A percentile compares a stretch with the other conserved stretches of the same genome.
phyloP scores from a whole-genome alignment of 2,329 filamentous ascomycete species.

The Byssochlamys sp. region DNA sequence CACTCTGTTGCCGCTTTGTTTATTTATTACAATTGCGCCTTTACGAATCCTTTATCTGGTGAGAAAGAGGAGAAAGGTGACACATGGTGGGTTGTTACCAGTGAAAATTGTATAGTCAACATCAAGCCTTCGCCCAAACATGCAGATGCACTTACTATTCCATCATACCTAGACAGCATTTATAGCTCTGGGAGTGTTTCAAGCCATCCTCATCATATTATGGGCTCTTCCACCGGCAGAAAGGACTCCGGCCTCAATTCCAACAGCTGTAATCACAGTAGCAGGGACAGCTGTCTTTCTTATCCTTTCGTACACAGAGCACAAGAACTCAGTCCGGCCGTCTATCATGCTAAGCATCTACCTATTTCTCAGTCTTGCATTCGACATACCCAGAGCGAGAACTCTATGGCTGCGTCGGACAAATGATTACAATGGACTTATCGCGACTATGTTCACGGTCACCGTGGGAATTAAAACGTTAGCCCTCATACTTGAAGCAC shows the following conservation, averaged over 20 bases:
- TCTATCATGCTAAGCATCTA: conserved; percentile 42
- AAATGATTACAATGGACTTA: conserved; percentile 15
- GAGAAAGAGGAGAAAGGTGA: conserved; percentile 26
- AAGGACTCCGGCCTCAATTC: conserved; percentile 26
- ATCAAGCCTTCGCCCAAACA: neutral
- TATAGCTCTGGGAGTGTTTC: conserved; percentile 23
- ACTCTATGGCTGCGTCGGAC: conserved; percentile 33
- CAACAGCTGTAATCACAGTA: conserved; percentile 22
- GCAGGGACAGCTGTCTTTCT: conserved; percentile 23
- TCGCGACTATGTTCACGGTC: conserved; percentile 36
- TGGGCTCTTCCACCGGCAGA: conserved; percentile 24
- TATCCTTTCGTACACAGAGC: conserved; percentile 40
- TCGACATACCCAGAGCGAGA: conserved; percentile 38
- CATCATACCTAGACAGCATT: conserved; percentile 18
- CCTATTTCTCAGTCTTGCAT: conserved; percentile 36
- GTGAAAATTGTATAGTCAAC: conserved; percentile 26
- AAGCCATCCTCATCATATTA: conserved; percentile 28
- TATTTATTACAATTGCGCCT: conserved; percentile 27
- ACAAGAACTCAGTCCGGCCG: conserved; percentile 36
- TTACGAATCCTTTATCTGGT: conserved; percentile 28
- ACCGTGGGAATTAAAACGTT: conserved; percentile 35
- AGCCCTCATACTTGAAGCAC: conserved; percentile 37
- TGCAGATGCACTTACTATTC: conserved; percentile 3
- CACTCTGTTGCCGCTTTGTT: conserved; percentile 24
- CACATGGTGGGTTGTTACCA: conserved; percentile 19